These are phyloP conservation scores for Paraphaeosphaeria minitans DNA, from an alignment of 2,329 filamentous ascomycete species.

Conservation along the genomic window DNA sequence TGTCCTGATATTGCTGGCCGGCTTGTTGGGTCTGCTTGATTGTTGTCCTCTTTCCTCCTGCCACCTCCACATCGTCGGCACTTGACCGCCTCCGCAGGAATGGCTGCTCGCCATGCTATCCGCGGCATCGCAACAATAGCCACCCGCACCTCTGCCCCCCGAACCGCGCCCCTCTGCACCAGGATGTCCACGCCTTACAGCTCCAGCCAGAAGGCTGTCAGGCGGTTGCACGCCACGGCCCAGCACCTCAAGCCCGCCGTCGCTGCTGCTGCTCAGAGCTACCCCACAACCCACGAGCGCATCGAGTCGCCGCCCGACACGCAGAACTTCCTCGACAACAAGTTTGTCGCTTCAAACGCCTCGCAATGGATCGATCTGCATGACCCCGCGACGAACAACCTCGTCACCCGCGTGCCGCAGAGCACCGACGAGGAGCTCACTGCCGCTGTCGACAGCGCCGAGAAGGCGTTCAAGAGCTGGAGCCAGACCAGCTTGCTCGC, in stretches of 20 bases:
- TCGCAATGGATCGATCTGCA: slow-evolving; percentile 78
- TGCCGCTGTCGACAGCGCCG: slow-evolving; percentile 74
- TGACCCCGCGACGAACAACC: slow-evolving; percentile 84
- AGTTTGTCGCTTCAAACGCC: slow-evolving; percentile 71
- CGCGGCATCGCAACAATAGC: slow-evolving; percentile 50
- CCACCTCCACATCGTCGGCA: slow-evolving; percentile 17
- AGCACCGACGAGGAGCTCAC: slow-evolving; percentile 78
- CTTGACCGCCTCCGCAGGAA: slow-evolving; percentile 29
- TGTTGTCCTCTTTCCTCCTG: slow-evolving; percentile 4
- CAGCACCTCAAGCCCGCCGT: slow-evolving; percentile 56
- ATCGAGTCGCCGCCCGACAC: slow-evolving; percentile 71
- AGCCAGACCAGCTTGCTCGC: slow-evolving; percentile 71
- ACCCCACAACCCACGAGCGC: slow-evolving; percentile 74
- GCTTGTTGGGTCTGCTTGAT: slow-evolving; percentile 9
- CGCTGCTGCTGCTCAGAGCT: slow-evolving; percentile 60
- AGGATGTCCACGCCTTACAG: slow-evolving; percentile 48
- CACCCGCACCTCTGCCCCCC: slow-evolving; percentile 43
- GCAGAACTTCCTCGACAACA: slow-evolving; percentile 81
- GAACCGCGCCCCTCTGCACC: slow-evolving; percentile 42
- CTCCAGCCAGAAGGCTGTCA: slow-evolving; percentile 48
- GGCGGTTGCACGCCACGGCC: slow-evolving; percentile 61
- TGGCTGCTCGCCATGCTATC: slow-evolving; percentile 54
- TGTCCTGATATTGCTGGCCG: neutral
- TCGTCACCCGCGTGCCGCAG: slow-evolving; percentile 82
- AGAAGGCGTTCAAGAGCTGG: slow-evolving; percentile 78